Conservation (phyloP, 1,284 basidiomycete species). For the Anthracocystis walkeri region DNA sequence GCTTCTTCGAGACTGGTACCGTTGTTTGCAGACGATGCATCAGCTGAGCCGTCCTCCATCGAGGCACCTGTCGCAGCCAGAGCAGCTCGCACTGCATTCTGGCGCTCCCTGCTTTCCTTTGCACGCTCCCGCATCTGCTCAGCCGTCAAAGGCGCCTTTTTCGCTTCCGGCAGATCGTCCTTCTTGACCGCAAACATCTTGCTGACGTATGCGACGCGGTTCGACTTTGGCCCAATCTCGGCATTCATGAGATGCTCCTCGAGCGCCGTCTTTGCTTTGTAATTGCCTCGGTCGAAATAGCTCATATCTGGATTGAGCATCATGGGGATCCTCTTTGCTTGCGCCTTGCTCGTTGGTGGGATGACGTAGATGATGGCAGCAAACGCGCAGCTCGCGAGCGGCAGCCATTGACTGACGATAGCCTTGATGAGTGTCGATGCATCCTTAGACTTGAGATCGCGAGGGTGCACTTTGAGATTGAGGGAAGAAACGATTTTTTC, state of each 20-base stretch:
- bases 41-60: slow-evolving; percentile 20
- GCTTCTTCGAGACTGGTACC: slow-evolving; percentile 51
- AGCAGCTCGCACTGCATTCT: slow-evolving; percentile 51
- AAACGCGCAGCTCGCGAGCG: slow-evolving; percentile 91
- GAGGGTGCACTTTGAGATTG: slow-evolving; percentile 84
- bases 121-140: slow-evolving; percentile 86
- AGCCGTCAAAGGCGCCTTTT: slow-evolving; percentile 75
- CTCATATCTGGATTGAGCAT: slow-evolving; percentile 87
- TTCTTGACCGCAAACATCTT: slow-evolving; percentile 95
- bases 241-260: slow-evolving; percentile 81
- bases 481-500: slow-evolving; percentile 88
- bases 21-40: slow-evolving; percentile 51
- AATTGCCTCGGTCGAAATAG: slow-evolving; percentile 71
- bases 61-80: slow-evolving; percentile 67
- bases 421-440: slow-evolving; percentile 82
- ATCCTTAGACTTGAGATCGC: slow-evolving; percentile 93
- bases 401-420: slow-evolving; percentile 96
- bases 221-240: slow-evolving; percentile 48
- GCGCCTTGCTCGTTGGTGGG: slow-evolving; percentile 85
- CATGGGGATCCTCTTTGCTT: slow-evolving; percentile 85
- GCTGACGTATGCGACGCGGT: slow-evolving; percentile 81
- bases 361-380: slow-evolving; percentile 91
- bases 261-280: slow-evolving; percentile 70
- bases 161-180: slow-evolving; percentile 84
- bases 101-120: slow-evolving; percentile 58